Evolutionary conservation across 768 basidiomycete species (phyloP).

Genomic region (Kwoniella mangroviensis): DNA sequence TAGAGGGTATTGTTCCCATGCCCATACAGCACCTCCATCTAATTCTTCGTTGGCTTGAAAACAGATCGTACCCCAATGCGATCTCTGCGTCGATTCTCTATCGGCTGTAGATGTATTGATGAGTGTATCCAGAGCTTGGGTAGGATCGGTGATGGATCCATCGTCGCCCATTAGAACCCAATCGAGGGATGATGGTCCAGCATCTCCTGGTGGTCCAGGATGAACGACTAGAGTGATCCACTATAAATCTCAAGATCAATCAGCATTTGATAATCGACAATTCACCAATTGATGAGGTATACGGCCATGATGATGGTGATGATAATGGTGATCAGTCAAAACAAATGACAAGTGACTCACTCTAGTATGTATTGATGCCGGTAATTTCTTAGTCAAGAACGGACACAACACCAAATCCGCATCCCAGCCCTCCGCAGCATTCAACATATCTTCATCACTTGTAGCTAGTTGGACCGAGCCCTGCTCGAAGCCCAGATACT

Average conservation of each 20-base stretch:
- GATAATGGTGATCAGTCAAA: too few species aligned
- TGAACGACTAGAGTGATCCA: conserved; percentile 51
- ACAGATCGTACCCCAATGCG: conserved; percentile 49
- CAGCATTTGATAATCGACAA: not conserved
- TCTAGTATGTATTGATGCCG: conserved; percentile 36
- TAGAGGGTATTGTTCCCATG: conserved; percentile 50
- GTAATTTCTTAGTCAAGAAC: conserved; percentile 49
- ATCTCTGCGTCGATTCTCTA: conserved; percentile 20
- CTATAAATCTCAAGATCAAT: conserved; percentile 14
- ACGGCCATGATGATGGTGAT: too few species aligned
- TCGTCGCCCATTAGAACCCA: conserved; percentile 51
- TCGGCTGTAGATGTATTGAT: conserved; percentile 13
- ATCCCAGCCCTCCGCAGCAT: conserved; percentile 33
- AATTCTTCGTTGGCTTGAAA: conserved; percentile 52
- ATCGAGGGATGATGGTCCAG: conserved; percentile 52
- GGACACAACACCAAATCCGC: conserved; percentile 47
- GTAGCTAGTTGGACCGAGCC: conserved; percentile 45
- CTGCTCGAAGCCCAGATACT: conserved; percentile 36
- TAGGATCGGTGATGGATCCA: conserved; percentile 32
- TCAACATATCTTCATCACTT: conserved; percentile 42
- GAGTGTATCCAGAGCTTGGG: conserved; percentile 31
- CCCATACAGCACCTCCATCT: conserved; percentile 53
- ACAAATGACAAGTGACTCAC: conserved; percentile 30
- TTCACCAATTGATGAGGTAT: not conserved
- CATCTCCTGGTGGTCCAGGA: conserved; percentile 54